phyloP scores from a whole-genome alignment of 2,329 filamentous ascomycete genomes.

The Remersonia thermophila region DNA sequence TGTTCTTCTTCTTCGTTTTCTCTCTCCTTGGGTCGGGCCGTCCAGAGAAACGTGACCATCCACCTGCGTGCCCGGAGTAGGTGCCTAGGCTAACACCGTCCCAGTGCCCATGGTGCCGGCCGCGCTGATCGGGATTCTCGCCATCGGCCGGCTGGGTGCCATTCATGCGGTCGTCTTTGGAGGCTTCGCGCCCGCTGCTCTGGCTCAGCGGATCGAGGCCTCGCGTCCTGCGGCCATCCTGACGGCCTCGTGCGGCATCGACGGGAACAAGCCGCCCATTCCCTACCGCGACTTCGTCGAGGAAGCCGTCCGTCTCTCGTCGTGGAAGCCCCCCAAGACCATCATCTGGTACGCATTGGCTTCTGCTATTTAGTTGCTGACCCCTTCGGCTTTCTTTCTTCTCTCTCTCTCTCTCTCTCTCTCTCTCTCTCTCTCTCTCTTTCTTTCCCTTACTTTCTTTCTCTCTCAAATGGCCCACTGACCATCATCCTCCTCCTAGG shows the following conservation, averaged over 20 bases:
- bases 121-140: conserved; percentile 74
- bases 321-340: conserved; percentile 58
- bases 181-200: conserved; percentile 68
- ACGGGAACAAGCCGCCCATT: conserved; percentile 68
- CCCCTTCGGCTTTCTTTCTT: too few species aligned
- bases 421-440: too few species aligned
- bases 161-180: conserved; percentile 90
- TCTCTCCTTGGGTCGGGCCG: too few species aligned
- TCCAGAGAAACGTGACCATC: too few species aligned
- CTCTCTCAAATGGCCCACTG: too few species aligned
- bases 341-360: conserved; percentile 50
- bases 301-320: conserved; percentile 54
- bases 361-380: background rate
- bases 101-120: conserved; percentile 91
- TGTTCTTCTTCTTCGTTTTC: background rate
- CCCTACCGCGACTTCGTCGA: conserved; percentile 67
- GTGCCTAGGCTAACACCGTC: conserved; percentile 1
- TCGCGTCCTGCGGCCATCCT: conserved; percentile 64
- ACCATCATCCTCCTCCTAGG: background rate
- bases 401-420: too few species aligned
- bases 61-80: too few species aligned
- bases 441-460: too few species aligned
- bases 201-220: conserved; percentile 81
- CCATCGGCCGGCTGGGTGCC: conserved; percentile 68
- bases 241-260: conserved; percentile 85